These are phyloP conservation scores for Boletus huronensis DNA, from an alignment of 768 basidiomycete genomes.

Conservation along the genomic window DNA sequence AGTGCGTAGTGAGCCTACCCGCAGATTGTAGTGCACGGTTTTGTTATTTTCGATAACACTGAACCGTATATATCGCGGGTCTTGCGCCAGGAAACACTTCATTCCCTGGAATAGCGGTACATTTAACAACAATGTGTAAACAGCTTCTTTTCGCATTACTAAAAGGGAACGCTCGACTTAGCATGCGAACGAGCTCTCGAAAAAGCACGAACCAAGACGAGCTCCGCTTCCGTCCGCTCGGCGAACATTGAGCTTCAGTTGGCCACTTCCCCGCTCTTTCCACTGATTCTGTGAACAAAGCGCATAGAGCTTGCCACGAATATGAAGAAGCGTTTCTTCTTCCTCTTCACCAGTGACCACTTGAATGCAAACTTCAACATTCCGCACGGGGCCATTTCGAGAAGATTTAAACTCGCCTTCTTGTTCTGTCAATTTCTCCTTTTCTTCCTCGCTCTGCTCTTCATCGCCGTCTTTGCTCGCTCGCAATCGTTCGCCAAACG, in stretches of 20 bases:
- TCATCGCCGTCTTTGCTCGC: slow-evolving; percentile 60
- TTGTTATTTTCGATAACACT: slow-evolving; percentile 62
- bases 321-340: slow-evolving; percentile 71
- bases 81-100: slow-evolving; percentile 67
- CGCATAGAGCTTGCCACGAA: slow-evolving; percentile 71
- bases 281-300: slow-evolving; percentile 58
- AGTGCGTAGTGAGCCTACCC: slow-evolving; percentile 44
- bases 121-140: slow-evolving; percentile 70
- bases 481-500: slow-evolving; percentile 65
- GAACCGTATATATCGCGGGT: slow-evolving; percentile 76
- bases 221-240: slow-evolving; percentile 63
- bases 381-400: background rate
- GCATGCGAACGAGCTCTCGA: background rate
- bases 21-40: slow-evolving; percentile 70
- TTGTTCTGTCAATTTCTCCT: slow-evolving; percentile 56
- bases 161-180: slow-evolving; percentile 8
- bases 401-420: slow-evolving; percentile 45
- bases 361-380: slow-evolving; percentile 25
- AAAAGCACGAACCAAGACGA: slow-evolving; percentile 49
- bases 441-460: slow-evolving; percentile 41
- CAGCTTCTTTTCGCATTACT: slow-evolving; percentile 89
- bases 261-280: slow-evolving; percentile 77
- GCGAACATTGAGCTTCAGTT: slow-evolving; percentile 65
- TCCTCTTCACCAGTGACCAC: slow-evolving; percentile 81
- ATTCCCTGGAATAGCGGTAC: slow-evolving; percentile 76